A percentile compares a stretch with the other conserved stretches of the same genome.
These are phyloP conservation scores for Saturnispora silvae DNA, from an alignment of 805 yeast genomes.

Conservation along the genomic window DNA sequence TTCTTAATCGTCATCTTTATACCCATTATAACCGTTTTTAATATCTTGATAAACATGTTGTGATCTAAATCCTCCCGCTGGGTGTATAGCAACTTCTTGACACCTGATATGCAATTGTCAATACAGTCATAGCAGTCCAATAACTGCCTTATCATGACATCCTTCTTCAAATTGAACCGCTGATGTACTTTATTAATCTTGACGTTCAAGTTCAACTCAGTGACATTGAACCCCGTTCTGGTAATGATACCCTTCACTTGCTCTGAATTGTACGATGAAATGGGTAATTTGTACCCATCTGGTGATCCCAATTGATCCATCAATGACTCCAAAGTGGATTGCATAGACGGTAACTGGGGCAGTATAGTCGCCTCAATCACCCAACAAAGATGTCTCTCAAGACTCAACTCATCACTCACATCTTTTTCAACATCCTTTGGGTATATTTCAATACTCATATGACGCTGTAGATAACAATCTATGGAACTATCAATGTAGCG, in stretches of 20 bases:
- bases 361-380: constrained; percentile 35
- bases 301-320: constrained; percentile 28
- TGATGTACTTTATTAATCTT: constrained; percentile 26
- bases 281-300: constrained; percentile 43
- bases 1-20: constrained; percentile 26
- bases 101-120: constrained; percentile 33
- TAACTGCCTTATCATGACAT: constrained; percentile 33
- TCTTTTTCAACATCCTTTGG: background rate
- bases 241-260: constrained; percentile 50
- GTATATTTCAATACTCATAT: constrained; percentile 23
- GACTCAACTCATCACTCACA: background rate
- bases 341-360: constrained; percentile 37
- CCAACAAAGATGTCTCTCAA: constrained; percentile 32
- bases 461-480: no score
- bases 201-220: constrained; percentile 34
- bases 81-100: constrained; percentile 27
- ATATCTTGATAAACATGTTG: constrained; percentile 15
- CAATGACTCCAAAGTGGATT: constrained; percentile 34
- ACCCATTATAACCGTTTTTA: constrained; percentile 23
- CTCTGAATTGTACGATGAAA: constrained; percentile 45
- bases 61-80: constrained; percentile 15
- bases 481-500: no score
- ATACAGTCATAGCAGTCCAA: constrained; percentile 26
- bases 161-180: constrained; percentile 30
- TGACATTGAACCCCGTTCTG: constrained; percentile 42